phyloP scores from a whole-genome alignment of 169 alveolate genomes.

The Amoebophrya sp. region DNA sequence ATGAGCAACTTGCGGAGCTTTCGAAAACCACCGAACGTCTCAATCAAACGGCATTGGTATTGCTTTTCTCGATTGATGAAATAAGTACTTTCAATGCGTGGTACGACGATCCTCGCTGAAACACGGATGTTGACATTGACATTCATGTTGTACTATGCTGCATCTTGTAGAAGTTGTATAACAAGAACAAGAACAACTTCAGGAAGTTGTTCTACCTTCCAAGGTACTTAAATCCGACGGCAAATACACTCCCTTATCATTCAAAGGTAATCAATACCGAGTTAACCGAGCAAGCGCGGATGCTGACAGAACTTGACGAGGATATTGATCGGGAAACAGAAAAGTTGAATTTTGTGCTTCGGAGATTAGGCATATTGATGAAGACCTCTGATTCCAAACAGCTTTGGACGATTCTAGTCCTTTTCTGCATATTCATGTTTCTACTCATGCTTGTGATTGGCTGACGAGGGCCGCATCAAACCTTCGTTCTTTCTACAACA shows the following conservation, averaged over 20 bases:
- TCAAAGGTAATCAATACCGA: background rate
- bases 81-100: too few relatives aligned
- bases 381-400: constrained; percentile 31
- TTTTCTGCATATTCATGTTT: background rate
- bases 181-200: too few relatives aligned
- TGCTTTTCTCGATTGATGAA: background rate
- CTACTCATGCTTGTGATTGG: background rate
- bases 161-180: too few relatives aligned
- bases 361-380: constrained; percentile 22
- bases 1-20: constrained; percentile 33
- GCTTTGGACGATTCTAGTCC: constrained; percentile 22
- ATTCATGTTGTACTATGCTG: too few relatives aligned
- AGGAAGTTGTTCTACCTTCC: too few relatives aligned
- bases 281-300: constrained; percentile 33
- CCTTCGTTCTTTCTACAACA: too few relatives aligned
- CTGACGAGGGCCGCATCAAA: background rate
- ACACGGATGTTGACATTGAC: too few relatives aligned
- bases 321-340: constrained; percentile 31
- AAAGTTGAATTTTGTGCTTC: constrained; percentile 30
- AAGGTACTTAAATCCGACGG: too few relatives aligned
- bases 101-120: too few relatives aligned
- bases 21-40: constrained; percentile 29
- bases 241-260: too few relatives aligned
- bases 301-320: constrained; percentile 36
- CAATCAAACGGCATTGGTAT: constrained; percentile 27